Conservation (phyloP, 2,329 filamentous ascomycete species). For the Septoria petroselini region DNA sequence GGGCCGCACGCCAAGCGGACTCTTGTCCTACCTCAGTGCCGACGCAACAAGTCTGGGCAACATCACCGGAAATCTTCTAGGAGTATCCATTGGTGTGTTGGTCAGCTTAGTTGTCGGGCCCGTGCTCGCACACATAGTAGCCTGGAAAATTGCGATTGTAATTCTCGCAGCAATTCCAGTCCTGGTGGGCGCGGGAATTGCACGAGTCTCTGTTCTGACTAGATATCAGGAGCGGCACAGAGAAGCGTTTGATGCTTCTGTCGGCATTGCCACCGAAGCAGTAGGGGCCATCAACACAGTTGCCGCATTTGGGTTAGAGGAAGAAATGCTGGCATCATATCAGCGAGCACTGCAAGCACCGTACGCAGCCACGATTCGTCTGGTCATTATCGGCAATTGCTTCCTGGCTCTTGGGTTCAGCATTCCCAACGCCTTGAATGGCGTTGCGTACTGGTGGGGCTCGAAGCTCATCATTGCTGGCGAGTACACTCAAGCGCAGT, state of each 20-base stretch:
- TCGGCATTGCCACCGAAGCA: constrained; percentile 48
- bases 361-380: background rate
- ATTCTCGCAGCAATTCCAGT: constrained; percentile 63
- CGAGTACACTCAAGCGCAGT: constrained; percentile 62
- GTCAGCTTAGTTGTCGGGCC: constrained; percentile 67
- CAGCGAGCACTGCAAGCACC: background rate
- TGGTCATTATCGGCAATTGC: constrained; percentile 13
- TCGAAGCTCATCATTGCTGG: constrained; percentile 66
- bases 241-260: constrained; percentile 50
- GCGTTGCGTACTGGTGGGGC: constrained; percentile 78
- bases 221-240: constrained; percentile 55
- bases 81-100: constrained; percentile 63
- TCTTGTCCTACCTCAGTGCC: constrained; percentile 66
- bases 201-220: constrained; percentile 62
- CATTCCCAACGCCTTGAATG: constrained; percentile 61
- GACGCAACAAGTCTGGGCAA: constrained; percentile 65
- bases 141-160: constrained; percentile 73
- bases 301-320: constrained; percentile 39
- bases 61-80: constrained; percentile 67
- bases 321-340: constrained; percentile 15
- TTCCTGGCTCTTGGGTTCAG: constrained; percentile 58
- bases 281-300: constrained; percentile 36
- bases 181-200: constrained; percentile 61
- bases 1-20: constrained; percentile 57
- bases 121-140: constrained; percentile 65